Evolutionary conservation across 305 asterid species (phyloP), one percentile per base, ranked within the genome.

Genomic region (Fraxinus platypoda): DNA sequence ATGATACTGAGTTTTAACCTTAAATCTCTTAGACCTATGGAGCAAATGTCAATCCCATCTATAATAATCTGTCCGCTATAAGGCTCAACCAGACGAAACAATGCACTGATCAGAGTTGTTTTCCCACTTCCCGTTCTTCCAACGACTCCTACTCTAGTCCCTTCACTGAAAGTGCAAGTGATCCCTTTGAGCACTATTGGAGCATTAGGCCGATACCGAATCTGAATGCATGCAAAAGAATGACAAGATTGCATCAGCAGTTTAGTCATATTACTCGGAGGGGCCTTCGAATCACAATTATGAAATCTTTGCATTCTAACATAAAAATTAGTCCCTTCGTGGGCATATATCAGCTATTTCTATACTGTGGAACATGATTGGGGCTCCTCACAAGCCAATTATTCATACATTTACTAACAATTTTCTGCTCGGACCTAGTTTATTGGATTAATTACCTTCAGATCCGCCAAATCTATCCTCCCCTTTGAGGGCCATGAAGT

Each of bases 41-140:
- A 84, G 87, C 94, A 92, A 75, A 92, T 90, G 78, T 91, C 95
- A 17, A 91, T 6, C 12, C 91, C 94, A 11, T 94, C 98, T 78
- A 92, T 54, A 5, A 89, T 64, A 28, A 92, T 89, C 25, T 76
- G 62, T 68, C 98, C 98, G 9, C 89, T 74, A 41, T 82, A 83
- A 74, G 98, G 98, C 83, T 94, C 98, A 38, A 94, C 96, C 7
- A 94, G 88, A 30, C 92, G 98, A 84, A 94, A 94, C 88, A 94
- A 78, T 3, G 98, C 91, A 70, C 94, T 89, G 21, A 91, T 94
- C 1, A 94, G 87, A 25, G 97, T 92, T 1, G 98, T 92, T 81
- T 92, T 94, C 30, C 98, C 98, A 41, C 98, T 94, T 82, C 98
- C 96, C 0, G 98, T 94, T 87, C 98, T 87, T 57, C 96, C 98